phyloP scores from a whole-genome alignment of 345 rosid genomes.

The Populus pruinosa region DNA sequence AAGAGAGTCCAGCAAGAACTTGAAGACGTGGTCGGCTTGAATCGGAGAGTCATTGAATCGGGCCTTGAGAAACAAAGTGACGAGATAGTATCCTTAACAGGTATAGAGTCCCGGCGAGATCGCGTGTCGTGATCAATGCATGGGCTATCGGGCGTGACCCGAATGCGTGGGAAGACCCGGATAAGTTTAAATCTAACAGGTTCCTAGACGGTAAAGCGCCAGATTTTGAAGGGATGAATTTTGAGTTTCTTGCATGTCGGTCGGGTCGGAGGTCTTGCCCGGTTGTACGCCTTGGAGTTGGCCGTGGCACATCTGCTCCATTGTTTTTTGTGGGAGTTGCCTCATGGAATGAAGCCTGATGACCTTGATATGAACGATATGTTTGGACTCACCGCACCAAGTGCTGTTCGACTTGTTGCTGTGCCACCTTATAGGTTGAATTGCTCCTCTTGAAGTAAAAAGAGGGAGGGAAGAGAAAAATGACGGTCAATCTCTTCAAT shows the following conservation, averaged over 20 bases:
- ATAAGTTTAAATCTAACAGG: conserved; percentile 31
- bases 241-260: conserved; percentile 41
- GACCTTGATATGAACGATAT: conserved; percentile 41
- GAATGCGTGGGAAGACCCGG: conserved; percentile 28
- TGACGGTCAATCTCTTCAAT: background rate
- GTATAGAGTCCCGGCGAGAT: conserved; percentile 30
- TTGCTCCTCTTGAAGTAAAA: background rate
- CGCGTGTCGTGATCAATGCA: conserved; percentile 40
- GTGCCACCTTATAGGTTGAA: conserved; percentile 27
- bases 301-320: conserved; percentile 36
- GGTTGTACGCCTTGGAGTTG: conserved; percentile 31
- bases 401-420: conserved; percentile 36
- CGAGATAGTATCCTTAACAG: conserved; percentile 25
- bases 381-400: conserved; percentile 48
- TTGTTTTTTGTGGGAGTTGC: conserved; percentile 39
- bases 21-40: conserved; percentile 14
- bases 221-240: conserved; percentile 32
- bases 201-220: conserved; percentile 27
- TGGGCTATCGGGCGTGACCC: conserved; percentile 46
- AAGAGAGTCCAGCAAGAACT: conserved; percentile 18
- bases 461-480: background rate
- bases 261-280: conserved; percentile 44
- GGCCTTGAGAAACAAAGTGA: conserved; percentile 22
- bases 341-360: conserved; percentile 32
- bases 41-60: conserved; percentile 13